These are phyloP conservation scores for Sporothrix brunneoviolacea DNA, from an alignment of 2,329 filamentous ascomycete genomes.

Conservation along the genomic window DNA sequence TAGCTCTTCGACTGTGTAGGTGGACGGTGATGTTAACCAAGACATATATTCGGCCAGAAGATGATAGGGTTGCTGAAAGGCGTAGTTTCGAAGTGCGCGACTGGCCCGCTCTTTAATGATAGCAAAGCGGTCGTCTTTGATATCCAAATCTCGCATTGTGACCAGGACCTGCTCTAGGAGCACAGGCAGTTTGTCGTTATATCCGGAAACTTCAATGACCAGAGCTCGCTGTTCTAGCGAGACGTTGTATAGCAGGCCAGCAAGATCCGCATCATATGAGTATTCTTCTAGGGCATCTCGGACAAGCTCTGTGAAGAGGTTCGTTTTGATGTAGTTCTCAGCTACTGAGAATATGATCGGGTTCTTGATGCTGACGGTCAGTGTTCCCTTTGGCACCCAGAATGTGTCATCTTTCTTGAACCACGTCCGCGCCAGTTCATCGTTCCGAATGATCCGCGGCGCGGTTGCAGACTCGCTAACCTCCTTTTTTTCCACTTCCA, in stretches of 20 bases:
- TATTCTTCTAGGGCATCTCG: conserved; percentile 87
- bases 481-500: conserved; percentile 93
- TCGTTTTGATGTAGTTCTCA: conserved; percentile 68
- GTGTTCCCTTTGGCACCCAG: conserved; percentile 92
- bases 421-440: conserved; percentile 75
- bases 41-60: conserved; percentile 78
- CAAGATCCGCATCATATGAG: conserved; percentile 90
- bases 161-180: conserved; percentile 81
- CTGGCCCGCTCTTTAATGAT: conserved; percentile 82
- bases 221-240: conserved; percentile 65
- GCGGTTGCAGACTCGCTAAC: conserved; percentile 65
- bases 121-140: conserved; percentile 81
- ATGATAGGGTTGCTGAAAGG: conserved; percentile 80
- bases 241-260: conserved; percentile 80
- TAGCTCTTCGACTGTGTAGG: conserved; percentile 74
- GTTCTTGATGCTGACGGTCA: conserved; percentile 73
- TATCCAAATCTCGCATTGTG: conserved; percentile 75
- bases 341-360: conserved; percentile 74
- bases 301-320: conserved; percentile 78
- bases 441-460: conserved; percentile 80
- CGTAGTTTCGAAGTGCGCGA: conserved; percentile 76
- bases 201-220: conserved; percentile 74
- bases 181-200: conserved; percentile 93
- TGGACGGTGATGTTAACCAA: conserved; percentile 70
- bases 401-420: conserved; percentile 98